Conservation (phyloP, 306 rosid species). For the apple (Malus domestica) region DNA sequence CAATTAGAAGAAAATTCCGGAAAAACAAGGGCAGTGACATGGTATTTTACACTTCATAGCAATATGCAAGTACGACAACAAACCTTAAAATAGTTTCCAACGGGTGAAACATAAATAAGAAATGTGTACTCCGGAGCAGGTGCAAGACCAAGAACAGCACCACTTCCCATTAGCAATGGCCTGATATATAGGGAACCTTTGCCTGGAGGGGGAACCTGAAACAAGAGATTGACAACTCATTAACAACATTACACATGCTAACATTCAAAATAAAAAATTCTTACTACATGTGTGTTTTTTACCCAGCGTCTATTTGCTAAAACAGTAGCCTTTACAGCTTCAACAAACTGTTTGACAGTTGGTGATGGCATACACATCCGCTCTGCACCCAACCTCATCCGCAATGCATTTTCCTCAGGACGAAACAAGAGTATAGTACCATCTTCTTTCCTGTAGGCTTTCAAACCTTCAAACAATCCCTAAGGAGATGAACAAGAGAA, state of each 20-base stretch:
- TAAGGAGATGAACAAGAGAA: conserved; percentile 23
- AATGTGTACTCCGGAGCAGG: conserved; percentile 98
- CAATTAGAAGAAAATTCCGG: neutral
- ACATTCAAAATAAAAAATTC: neutral
- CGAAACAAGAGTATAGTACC: conserved; percentile 80
- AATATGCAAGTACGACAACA: neutral
- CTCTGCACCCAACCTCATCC: conserved; percentile 85
- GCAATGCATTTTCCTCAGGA: conserved; percentile 77
- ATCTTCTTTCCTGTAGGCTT: conserved; percentile 76
- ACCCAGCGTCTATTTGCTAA: conserved; percentile 95
- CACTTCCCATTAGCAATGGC: conserved; percentile 95
- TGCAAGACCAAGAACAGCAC: conserved; percentile 93
- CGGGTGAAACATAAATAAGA: conserved; percentile 89
- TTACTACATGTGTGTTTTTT: conserved; percentile 4
- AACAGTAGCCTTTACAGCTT: conserved; percentile 82
- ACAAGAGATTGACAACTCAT: conserved; percentile 11
- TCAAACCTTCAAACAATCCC: conserved; percentile 97
- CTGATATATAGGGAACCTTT: conserved; percentile 92
- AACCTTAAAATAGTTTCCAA: conserved; percentile 97
- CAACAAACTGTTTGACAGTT: conserved; percentile 72
- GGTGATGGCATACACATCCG: conserved; percentile 98
- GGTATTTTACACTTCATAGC: neutral
- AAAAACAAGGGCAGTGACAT: conserved; percentile 6
- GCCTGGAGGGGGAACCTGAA: conserved; percentile 89
- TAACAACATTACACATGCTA: neutral